Conservation (phyloP, 2,329 filamentous ascomycete species). For the Cladobotryum protrusum region DNA sequence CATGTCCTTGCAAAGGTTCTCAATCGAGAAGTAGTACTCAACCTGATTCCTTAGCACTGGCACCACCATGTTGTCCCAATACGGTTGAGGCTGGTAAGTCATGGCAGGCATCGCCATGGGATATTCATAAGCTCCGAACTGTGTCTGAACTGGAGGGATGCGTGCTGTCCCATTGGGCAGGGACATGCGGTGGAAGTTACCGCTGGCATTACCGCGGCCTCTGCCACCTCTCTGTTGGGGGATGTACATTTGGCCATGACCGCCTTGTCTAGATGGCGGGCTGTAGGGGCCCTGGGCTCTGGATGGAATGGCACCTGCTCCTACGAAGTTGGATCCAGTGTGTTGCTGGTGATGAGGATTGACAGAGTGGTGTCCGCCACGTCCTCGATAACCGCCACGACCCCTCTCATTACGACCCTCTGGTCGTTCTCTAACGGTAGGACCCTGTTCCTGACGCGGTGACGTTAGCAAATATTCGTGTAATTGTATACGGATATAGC, state of each 20-base stretch:
- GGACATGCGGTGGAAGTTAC: slow-evolving; percentile 35
- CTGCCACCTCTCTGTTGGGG: slow-evolving; percentile 30
- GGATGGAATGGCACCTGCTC: slow-evolving; percentile 29
- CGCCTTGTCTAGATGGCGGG: slow-evolving; percentile 37
- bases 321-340: slow-evolving; percentile 23
- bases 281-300: slow-evolving; percentile 36
- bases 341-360: slow-evolving; percentile 31
- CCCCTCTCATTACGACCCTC: slow-evolving; percentile 36
- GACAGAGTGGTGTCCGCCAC: slow-evolving; percentile 37
- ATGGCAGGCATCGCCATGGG: slow-evolving; percentile 31
- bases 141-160: slow-evolving; percentile 31
- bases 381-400: slow-evolving; percentile 40
- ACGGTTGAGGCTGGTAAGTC: slow-evolving; percentile 33
- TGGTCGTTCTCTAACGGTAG: slow-evolving; percentile 25
- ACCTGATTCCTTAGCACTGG: slow-evolving; percentile 47
- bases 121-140: slow-evolving; percentile 34
- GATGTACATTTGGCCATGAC: slow-evolving; percentile 30
- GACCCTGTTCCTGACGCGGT: slow-evolving; percentile 21
- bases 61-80: slow-evolving; percentile 47
- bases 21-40: slow-evolving; percentile 95
- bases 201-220: slow-evolving; percentile 26
- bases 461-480: neutral
- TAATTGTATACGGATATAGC: neutral
- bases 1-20: slow-evolving; percentile 90
- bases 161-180: slow-evolving; percentile 31